These are phyloP conservation scores for Blechomonas ayalai DNA, from an alignment of 208 protist species.

Conservation along the genomic window DNA sequence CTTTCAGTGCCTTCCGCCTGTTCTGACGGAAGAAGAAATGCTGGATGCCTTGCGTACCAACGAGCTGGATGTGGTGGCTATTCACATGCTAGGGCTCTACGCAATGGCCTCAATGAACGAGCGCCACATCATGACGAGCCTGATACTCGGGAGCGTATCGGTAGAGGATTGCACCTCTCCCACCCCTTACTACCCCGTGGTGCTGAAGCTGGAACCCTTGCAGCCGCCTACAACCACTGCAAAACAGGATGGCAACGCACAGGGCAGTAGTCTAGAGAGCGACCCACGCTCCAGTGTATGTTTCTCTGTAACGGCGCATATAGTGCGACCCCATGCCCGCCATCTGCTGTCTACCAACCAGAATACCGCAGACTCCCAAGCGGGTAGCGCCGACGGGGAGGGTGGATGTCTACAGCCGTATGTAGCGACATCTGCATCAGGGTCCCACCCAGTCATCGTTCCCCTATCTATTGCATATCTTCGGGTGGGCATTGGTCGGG, in stretches of 20 bases:
- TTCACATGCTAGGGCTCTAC: conserved; percentile 40
- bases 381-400: background rate
- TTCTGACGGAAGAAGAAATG: conserved; percentile 13
- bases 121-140: conserved; percentile 28
- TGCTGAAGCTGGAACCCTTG: conserved; percentile 12
- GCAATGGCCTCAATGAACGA: conserved; percentile 31
- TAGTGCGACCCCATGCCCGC: no score
- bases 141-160: conserved; percentile 30
- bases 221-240: no score
- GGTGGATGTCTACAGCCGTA: background rate
- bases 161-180: conserved; percentile 55
- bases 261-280: conserved; percentile 3
- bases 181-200: conserved; percentile 23
- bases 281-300: no score
- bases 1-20: conserved; percentile 1
- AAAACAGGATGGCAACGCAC: no score
- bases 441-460: no score
- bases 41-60: conserved; percentile 11
- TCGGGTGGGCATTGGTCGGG: conserved; percentile 19
- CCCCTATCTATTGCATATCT: conserved; percentile 39
- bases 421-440: conserved; percentile 15
- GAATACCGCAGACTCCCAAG: no score
- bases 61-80: conserved; percentile 51
- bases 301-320: no score
- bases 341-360: no score